A percentile compares a stretch with the other conserved stretches of the same genome.
These are phyloP conservation scores for Fraxinus excelsior DNA, from an alignment of 257 asterid genomes.

Conservation along the genomic window DNA sequence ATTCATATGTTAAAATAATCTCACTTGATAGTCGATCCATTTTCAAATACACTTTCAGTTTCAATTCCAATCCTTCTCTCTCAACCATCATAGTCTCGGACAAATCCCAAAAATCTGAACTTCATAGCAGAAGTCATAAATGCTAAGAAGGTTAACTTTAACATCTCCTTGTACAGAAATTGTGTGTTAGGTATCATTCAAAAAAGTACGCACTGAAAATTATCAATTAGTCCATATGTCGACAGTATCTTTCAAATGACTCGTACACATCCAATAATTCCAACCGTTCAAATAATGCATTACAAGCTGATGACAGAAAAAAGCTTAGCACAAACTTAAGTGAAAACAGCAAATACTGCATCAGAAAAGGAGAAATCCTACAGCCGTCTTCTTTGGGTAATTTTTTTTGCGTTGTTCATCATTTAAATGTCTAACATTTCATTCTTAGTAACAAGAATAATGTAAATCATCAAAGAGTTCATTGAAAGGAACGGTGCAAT, in stretches of 20 bases:
- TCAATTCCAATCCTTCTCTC: neutral
- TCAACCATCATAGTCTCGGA: neutral
- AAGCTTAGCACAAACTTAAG: neutral
- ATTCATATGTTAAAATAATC: neutral
- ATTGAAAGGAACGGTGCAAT: neutral
- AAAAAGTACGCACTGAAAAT: neutral
- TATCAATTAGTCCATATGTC: neutral
- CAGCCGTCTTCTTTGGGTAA: neutral
- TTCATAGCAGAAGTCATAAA: neutral
- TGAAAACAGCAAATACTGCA: neutral
- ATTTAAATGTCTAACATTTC: constrained; percentile 2
- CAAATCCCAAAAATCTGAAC: neutral
- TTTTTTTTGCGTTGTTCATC: neutral
- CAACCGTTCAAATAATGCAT: constrained; percentile 5
- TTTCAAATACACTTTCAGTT: neutral
- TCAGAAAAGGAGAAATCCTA: constrained; percentile 13
- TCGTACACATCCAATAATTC: neutral
- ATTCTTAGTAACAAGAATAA: neutral
- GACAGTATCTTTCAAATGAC: constrained; percentile 6
- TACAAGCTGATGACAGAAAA: neutral
- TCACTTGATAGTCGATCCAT: neutral
- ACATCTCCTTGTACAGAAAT: neutral
- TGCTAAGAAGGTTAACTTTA: neutral
- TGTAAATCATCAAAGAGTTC: neutral
- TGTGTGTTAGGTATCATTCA: neutral